Base-by-base conservation (phyloP, 1,139 yeast genomes). In the Pichia kudriavzevii region DNA sequence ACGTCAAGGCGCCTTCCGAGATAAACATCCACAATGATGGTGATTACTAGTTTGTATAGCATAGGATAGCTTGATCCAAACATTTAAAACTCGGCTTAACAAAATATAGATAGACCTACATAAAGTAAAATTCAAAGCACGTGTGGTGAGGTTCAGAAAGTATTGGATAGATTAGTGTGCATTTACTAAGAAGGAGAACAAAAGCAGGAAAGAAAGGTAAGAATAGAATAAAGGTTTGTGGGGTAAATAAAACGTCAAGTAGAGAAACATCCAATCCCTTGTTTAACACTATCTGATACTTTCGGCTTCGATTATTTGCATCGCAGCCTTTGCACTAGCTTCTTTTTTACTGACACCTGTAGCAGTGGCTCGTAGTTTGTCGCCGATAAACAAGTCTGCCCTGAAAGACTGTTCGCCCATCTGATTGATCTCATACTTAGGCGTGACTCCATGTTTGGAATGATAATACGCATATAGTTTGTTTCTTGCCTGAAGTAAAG, bases 21-120 rank as follows among this genome's bases (percentile, higher is more conserved):
- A 81, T 88, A 47, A 88, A 94, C 42, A 74, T 91, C 35, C 85
- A 81, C 61, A 91, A 91, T 60, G 69, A 79, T 39, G 96, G 94
- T 34, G 95, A 87, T 57, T 79, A 82, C 44, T 45, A 23, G 36
- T 8, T 20, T 20, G 8, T 20, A 20, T n/a, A n/a, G n/a, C n/a
- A n/a, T n/a, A n/a, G n/a, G n/a, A n/a, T n/a, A n/a, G n/a, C n/a
- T n/a, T n/a, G n/a, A n/a, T n/a, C n/a, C n/a, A n/a, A n/a, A n/a
- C n/a, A n/a, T n/a, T n/a, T n/a, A n/a, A n/a, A n/a, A n/a, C n/a
- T n/a, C n/a, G n/a, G n/a, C 15, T 14, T 20, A 28, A 9, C 5
- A 13, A 21, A 4, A n/a, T 19, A 15, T 27, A 27, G 12, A 18
- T 11, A 18, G 21, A 27, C 7, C 6, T n/a, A n/a, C n/a, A n/a